Percentiles rank a stretch among this genome's conserved stretches.
These are phyloP conservation scores for Gymnopilus dilepis DNA, from an alignment of 768 basidiomycete genomes.

Conservation along the genomic window DNA sequence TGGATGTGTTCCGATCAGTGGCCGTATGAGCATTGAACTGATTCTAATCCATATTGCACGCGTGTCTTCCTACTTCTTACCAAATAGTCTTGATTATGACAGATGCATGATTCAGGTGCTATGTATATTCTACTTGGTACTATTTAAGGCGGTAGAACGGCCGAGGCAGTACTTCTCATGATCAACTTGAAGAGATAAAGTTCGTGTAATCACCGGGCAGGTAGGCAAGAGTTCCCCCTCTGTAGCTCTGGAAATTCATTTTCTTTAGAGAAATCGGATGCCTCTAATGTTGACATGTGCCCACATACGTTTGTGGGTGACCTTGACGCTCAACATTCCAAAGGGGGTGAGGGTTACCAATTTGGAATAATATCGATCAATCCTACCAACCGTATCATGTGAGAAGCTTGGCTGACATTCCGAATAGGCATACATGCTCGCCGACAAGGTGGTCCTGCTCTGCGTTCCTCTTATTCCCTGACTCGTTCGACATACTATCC, in stretches of 20 bases:
- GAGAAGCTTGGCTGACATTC: not conserved
- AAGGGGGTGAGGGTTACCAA: not conserved
- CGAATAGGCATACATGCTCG: not conserved
- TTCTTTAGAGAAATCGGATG: too few species aligned
- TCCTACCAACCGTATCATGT: not conserved
- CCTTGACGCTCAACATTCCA: not conserved
- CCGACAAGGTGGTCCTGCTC: not conserved
- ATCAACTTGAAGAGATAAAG: too few species aligned
- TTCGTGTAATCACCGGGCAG: too few species aligned
- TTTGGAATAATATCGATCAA: not conserved
- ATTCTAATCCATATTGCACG: too few species aligned
- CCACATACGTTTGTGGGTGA: too few species aligned
- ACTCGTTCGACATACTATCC: not conserved
- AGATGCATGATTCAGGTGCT: not conserved
- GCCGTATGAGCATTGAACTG: too few species aligned
- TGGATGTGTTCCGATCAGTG: too few species aligned
- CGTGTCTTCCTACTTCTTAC: not conserved
- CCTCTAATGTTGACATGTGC: too few species aligned
- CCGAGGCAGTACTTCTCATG: too few species aligned
- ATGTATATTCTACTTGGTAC: not conserved
- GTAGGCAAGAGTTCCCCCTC: too few species aligned
- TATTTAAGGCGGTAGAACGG: too few species aligned
- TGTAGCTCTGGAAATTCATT: too few species aligned
- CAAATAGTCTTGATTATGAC: not conserved
- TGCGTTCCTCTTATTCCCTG: not conserved